Conservation (phyloP, 2,329 filamentous ascomycete species). For the Aspergillus amoenus region DNA sequence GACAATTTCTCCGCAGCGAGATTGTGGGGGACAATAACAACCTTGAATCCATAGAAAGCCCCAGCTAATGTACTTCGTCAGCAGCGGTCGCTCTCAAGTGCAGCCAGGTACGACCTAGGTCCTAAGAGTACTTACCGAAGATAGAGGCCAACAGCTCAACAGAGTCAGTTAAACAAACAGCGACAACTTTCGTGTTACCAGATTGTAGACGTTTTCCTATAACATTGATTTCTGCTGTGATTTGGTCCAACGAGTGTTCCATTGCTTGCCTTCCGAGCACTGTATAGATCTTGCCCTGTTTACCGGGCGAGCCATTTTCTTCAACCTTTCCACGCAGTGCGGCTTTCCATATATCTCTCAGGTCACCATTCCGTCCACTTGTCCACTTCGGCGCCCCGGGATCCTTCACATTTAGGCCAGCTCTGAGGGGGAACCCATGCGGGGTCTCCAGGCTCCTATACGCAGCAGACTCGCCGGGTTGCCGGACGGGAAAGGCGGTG, state of each 20-base stretch:
- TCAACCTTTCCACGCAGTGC: constrained; percentile 64
- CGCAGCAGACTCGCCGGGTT: constrained; percentile 79
- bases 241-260: constrained; percentile 69
- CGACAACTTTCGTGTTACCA: constrained; percentile 69
- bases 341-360: constrained; percentile 86
- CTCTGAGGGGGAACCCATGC: constrained; percentile 76
- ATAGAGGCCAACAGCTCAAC: constrained; percentile 79
- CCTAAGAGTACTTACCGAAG: constrained; percentile 56
- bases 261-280: constrained; percentile 73
- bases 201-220: constrained; percentile 76
- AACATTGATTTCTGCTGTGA: constrained; percentile 83
- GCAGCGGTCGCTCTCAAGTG: neutral
- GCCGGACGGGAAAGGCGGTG: constrained; percentile 72
- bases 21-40: constrained; percentile 83
- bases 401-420: constrained; percentile 79
- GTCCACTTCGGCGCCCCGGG: constrained; percentile 78
- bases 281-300: constrained; percentile 71
- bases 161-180: constrained; percentile 90
- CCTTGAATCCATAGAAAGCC: constrained; percentile 82
- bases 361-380: constrained; percentile 78
- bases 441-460: constrained; percentile 84
- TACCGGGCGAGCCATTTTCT: constrained; percentile 62
- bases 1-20: constrained; percentile 68
- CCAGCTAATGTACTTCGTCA: constrained; percentile 57
- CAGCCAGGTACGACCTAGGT: neutral